Evolutionary conservation across 805 yeast genomes (phyloP).

Genomic region (Saccharomyces paradoxus): DNA sequence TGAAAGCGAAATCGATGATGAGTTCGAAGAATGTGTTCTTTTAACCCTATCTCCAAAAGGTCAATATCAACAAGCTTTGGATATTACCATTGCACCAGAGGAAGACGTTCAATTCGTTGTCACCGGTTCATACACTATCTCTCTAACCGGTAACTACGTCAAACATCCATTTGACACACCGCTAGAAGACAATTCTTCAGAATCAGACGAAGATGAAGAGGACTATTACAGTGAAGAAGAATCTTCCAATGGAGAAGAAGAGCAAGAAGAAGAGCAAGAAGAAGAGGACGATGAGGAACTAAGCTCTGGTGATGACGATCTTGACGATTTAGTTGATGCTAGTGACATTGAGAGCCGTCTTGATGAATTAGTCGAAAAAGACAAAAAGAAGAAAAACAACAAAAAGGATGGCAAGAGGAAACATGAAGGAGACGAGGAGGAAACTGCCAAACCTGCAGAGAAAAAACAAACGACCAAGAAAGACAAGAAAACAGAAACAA

Average conservation of each 20-base stretch:
- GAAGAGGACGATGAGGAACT: slow-evolving; percentile 38
- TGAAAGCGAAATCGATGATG: slow-evolving; percentile 60
- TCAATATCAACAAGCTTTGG: slow-evolving; percentile 84
- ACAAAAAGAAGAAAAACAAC: slow-evolving; percentile 35
- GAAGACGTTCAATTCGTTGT: slow-evolving; percentile 93
- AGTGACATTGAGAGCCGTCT: slow-evolving; percentile 66
- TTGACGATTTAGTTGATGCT: slow-evolving; percentile 58
- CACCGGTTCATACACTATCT: slow-evolving; percentile 90
- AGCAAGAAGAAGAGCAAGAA: slow-evolving; percentile 36
- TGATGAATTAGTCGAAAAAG: slow-evolving; percentile 64
- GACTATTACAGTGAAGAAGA: slow-evolving; percentile 27
- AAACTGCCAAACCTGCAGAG: slow-evolving; percentile 17
- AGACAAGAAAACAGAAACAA: slow-evolving; percentile 80
- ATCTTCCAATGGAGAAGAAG: slow-evolving; percentile 45
- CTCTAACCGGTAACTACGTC: slow-evolving; percentile 89
- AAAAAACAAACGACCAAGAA: slow-evolving; percentile 31
- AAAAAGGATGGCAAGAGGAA: slow-evolving; percentile 29
- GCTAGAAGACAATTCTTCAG: slow-evolving; percentile 47
- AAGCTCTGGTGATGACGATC: slow-evolving; percentile 34
- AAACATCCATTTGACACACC: slow-evolving; percentile 81
- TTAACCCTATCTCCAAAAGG: slow-evolving; percentile 84
- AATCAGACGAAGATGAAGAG: slow-evolving; percentile 49
- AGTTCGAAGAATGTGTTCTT: slow-evolving; percentile 73
- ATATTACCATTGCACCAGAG: slow-evolving; percentile 81
- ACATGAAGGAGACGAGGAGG: slow-evolving; percentile 27